Evolutionary conservation across 2,329 filamentous ascomycete species (phyloP), one percentile per base, ranked within the genome.

Genomic region (Elsinoe ampelina): DNA sequence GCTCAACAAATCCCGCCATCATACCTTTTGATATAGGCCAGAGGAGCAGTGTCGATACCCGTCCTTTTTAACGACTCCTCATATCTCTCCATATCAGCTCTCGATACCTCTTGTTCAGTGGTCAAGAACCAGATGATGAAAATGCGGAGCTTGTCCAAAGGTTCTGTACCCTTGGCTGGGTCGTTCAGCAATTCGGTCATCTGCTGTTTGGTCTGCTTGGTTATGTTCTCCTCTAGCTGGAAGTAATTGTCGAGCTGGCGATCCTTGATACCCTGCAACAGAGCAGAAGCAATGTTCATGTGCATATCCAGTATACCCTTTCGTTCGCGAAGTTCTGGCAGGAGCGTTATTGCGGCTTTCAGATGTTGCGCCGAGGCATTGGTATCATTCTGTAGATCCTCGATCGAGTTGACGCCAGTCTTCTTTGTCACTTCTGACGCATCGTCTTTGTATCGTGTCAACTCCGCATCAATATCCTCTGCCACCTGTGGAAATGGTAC

Each of bases 71-170:
- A 79, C 2, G 89, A 86, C 70, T 93, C 86, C 66, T 93, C 89
- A 62, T 96, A 95, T 58, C 86, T 83, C 61, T 86, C 83, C 77
- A 95, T 87, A 61, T 98, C 93, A 5, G 81, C 76, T 59, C 90
- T 83, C 57, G 81, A 85, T 17, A 96, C 80, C 60, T 97, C 91
- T 64, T 89, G 86, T 68, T 97, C 93, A 0, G 89, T 95, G 69
- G 89, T 96, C 55, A 98, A 64, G 73, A 88, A 93, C 93, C 93
- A 98, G 65, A 98, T 96, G 62, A 97, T 85, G 71, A 98, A 98
- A 11, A 97, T 74, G 41, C 93, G 83, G 26, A 98, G 80, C 73
- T 97, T 97, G 70, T 98, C 93, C 19, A 84, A 75, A 1, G 93
- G 83, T 50, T 95, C 81, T 43, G 82, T 88, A 54, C 93, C 93